phyloP scores from a whole-genome alignment of 345 rosid genomes.

The Tarenaya hassleriana region DNA sequence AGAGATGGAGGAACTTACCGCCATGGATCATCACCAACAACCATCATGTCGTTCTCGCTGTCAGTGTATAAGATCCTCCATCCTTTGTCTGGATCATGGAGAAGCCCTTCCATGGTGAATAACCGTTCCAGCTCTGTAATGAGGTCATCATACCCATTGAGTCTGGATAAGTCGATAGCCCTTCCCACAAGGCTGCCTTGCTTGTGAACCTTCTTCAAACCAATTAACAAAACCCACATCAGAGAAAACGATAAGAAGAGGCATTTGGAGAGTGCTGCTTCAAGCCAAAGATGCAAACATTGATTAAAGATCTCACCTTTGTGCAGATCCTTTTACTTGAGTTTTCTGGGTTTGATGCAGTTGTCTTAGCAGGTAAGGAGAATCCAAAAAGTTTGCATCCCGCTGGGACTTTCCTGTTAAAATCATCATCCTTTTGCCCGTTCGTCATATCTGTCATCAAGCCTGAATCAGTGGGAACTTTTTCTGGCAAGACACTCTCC shows the following conservation, averaged over 20 bases:
- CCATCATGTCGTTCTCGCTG: conserved; percentile 97
- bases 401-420: conserved; percentile 32
- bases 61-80: conserved; percentile 98
- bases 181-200: conserved; percentile 98
- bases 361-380: conserved; percentile 50
- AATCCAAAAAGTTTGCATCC: conserved; percentile 87
- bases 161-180: conserved; percentile 84
- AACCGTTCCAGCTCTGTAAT: conserved; percentile 77
- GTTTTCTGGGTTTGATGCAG: conserved; percentile 42
- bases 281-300: conserved; percentile 19
- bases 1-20: conserved; percentile 49
- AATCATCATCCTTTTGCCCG: conserved; percentile 32
- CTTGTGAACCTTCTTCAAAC: conserved; percentile 76
- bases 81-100: conserved; percentile 54
- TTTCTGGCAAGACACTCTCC: conserved; percentile 36
- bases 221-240: background rate
- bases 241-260: conserved; percentile 2
- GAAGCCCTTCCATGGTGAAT: conserved; percentile 88
- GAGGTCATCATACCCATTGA: conserved; percentile 61
- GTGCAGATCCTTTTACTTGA: conserved; percentile 87
- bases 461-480: conserved; percentile 32
- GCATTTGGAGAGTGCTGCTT: conserved; percentile 8
- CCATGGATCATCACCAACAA: conserved; percentile 99
- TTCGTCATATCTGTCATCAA: conserved; percentile 29
- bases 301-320: conserved; percentile 47